phyloP scores from a whole-genome alignment of 495 filamentous ascomycete genomes.

The Neurospora sp. region DNA sequence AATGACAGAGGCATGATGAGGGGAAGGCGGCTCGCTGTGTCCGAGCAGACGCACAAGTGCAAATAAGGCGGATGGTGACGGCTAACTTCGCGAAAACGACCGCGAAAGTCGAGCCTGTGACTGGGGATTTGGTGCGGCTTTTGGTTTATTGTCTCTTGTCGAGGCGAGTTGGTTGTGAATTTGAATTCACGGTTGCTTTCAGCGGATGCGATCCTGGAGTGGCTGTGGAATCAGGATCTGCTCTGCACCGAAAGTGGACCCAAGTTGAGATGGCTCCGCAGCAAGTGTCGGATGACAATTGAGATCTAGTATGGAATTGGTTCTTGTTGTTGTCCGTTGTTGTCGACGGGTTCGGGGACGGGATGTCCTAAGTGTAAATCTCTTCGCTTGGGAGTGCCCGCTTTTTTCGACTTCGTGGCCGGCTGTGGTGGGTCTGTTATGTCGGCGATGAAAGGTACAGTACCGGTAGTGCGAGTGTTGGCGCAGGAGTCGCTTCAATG shows the following conservation, averaged over 20 bases:
- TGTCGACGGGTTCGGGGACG: not conserved
- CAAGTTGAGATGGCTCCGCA: not conserved
- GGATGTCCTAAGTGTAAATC: not conserved
- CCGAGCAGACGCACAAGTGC: conserved; percentile 17
- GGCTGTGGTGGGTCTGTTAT: not conserved
- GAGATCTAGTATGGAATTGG: not conserved
- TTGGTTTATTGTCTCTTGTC: not conserved
- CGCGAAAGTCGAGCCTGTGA: conserved; percentile 8
- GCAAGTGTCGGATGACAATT: not conserved
- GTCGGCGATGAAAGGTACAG: not conserved
- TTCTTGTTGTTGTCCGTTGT: not conserved
- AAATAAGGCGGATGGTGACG: conserved; percentile 11
- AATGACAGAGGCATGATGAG: conserved; percentile 25
- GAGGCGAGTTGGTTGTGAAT: not conserved
- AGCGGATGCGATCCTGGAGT: conserved; percentile 14
- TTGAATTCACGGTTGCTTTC: not conserved
- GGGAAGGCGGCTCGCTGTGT: conserved; percentile 17
- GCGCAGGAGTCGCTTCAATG: not conserved
- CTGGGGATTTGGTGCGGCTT: not conserved
- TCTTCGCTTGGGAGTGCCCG: not conserved
- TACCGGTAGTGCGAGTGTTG: not conserved
- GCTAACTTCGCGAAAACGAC: conserved; percentile 10
- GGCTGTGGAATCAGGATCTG: conserved; percentile 10
- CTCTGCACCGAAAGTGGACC: conserved; percentile 20
- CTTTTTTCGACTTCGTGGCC: conserved; percentile 2